Evolutionary conservation across 202 grass and related monocot genomes (phyloP).

Genomic region (Zizania palustris): DNA sequence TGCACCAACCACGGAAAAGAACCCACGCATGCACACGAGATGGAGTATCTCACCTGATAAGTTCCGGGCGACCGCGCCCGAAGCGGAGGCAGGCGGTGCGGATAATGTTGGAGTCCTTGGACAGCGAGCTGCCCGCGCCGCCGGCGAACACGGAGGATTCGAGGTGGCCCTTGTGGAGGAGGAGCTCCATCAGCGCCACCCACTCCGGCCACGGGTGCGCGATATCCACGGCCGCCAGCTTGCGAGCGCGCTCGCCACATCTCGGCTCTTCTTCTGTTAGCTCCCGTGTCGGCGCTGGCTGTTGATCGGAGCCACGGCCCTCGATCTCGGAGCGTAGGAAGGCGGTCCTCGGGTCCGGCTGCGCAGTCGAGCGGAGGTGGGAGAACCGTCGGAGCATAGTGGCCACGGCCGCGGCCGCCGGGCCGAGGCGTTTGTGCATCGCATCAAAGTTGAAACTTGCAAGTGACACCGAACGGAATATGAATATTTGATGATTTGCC

Average conservation of each 20-base stretch:
- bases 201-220: slow-evolving; percentile 83
- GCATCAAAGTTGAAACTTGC: background rate
- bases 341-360: slow-evolving; percentile 41
- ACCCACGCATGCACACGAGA: background rate
- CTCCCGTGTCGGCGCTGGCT: background rate
- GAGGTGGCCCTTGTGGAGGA: slow-evolving; percentile 63
- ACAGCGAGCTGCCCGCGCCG: background rate
- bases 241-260: slow-evolving; percentile 6
- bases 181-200: slow-evolving; percentile 73
- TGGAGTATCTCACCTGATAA: slow-evolving; percentile 57
- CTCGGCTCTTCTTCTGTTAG: slow-evolving; percentile 24
- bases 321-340: slow-evolving; percentile 67
- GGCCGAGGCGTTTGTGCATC: slow-evolving; percentile 52
- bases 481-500: too few species aligned
- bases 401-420: background rate
- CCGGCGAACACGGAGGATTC: slow-evolving; percentile 48
- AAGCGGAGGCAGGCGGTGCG: slow-evolving; percentile 86
- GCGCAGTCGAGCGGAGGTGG: slow-evolving; percentile 27
- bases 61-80: slow-evolving; percentile 55
- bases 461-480: too few species aligned
- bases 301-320: slow-evolving; percentile 2
- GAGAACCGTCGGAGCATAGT: slow-evolving; percentile 37
- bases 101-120: slow-evolving; percentile 71
- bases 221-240: slow-evolving; percentile 52
- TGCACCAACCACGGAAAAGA: background rate